Percentiles rank a stretch among this genome's conserved stretches.
These are phyloP conservation scores for Glomus cerebriforme DNA, from an alignment of 192 early-diverging fungal species.

Conservation along the genomic window DNA sequence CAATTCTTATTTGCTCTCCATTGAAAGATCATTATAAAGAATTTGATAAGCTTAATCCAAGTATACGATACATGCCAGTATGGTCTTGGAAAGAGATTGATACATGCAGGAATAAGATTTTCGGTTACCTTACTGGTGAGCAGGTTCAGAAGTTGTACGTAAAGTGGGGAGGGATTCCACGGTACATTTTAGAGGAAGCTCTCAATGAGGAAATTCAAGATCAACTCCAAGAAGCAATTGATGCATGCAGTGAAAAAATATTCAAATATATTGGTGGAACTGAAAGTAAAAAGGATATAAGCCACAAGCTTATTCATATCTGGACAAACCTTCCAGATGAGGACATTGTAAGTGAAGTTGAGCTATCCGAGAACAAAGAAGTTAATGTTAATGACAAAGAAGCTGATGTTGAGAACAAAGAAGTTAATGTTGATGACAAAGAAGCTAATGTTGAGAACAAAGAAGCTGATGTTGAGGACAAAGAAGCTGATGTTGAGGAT, in stretches of 20 bases:
- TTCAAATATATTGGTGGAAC: no score
- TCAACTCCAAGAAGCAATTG: constrained; percentile 15
- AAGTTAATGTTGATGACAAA: no score
- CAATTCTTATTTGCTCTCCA: not conserved
- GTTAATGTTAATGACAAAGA: no score
- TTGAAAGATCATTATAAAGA: not conserved
- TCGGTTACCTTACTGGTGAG: not conserved
- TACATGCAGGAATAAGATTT: not conserved
- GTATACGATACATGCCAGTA: constrained; percentile 2
- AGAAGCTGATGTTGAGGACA: no score
- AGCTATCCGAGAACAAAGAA: no score
- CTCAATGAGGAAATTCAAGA: not conserved
- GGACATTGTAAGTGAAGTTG: no score
- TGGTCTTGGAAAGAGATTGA: not conserved
- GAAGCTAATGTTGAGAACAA: no score
- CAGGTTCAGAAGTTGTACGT: not conserved
- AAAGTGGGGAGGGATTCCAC: not conserved
- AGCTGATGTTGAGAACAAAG: no score
- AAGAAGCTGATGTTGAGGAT: no score
- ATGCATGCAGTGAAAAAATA: not conserved
- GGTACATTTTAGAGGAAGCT: not conserved
- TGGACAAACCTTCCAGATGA: no score
- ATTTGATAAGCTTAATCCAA: not conserved
- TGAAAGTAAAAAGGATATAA: no score
- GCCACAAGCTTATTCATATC: no score